Conservation (phyloP, 2,329 filamentous ascomycete genomes). For the Ascochyta clinopodiicola region DNA sequence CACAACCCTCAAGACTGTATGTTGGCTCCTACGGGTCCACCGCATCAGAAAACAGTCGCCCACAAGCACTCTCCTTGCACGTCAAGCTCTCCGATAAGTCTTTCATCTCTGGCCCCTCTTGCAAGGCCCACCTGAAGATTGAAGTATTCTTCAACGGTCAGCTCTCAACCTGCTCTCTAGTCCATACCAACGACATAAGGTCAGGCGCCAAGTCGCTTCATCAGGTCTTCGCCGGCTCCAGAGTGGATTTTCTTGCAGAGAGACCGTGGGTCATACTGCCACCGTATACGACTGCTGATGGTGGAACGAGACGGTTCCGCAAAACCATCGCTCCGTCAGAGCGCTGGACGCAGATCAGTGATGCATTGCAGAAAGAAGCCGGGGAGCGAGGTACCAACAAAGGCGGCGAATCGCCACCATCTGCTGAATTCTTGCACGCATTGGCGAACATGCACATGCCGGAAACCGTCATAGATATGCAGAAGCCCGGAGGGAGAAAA, state of each 20-base stretch:
- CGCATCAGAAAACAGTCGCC: background rate
- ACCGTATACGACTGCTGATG: constrained; percentile 30
- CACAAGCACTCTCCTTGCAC: constrained; percentile 40
- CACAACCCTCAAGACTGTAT: background rate
- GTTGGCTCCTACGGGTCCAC: background rate
- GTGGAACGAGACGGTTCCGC: constrained; percentile 17
- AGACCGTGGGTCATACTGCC: constrained; percentile 54
- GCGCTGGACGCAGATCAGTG: constrained; percentile 47
- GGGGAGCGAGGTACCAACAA: constrained; percentile 42
- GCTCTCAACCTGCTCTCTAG: constrained; percentile 43
- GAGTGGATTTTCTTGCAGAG: constrained; percentile 50
- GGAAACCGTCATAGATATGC: constrained; percentile 36
- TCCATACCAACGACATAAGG: constrained; percentile 32
- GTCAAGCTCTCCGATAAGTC: constrained; percentile 41
- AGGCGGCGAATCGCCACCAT: constrained; percentile 41
- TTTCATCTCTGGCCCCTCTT: constrained; percentile 33
- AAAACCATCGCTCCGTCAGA: constrained; percentile 16
- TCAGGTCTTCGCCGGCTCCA: constrained; percentile 48
- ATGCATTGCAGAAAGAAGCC: constrained; percentile 44
- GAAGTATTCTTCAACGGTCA: constrained; percentile 58
- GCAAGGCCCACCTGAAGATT: constrained; percentile 51
- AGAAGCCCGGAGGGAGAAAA: constrained; percentile 34
- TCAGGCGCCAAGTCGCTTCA: constrained; percentile 25
- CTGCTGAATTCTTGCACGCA: constrained; percentile 48
- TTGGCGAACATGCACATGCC: constrained; percentile 50